These are phyloP conservation scores for Decorospora gaudefroyi DNA, from an alignment of 2,329 filamentous ascomycete species.

Conservation along the genomic window DNA sequence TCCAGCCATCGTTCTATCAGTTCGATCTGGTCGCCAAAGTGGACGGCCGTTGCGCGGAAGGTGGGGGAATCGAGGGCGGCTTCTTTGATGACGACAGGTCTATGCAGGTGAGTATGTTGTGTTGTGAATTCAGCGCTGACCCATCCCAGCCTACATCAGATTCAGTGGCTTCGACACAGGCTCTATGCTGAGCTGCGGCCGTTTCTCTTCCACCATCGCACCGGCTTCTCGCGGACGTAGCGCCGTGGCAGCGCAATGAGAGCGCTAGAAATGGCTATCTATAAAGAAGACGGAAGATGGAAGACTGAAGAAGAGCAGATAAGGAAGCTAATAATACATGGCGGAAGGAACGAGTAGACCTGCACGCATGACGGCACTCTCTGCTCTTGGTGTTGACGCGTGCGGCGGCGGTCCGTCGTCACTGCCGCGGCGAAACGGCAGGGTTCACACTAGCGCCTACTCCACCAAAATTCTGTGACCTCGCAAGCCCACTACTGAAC, in stretches of 20 bases:
- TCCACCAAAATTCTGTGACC: slow-evolving; percentile 32
- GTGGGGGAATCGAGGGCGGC: slow-evolving; percentile 95
- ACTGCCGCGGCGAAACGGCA: slow-evolving; percentile 27
- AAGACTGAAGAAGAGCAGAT: slow-evolving; percentile 19
- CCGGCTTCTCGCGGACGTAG: slow-evolving; percentile 1
- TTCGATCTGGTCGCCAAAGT: slow-evolving; percentile 92
- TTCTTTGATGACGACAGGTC: slow-evolving; percentile 87
- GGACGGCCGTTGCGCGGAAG: slow-evolving; percentile 82
- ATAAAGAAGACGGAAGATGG: slow-evolving; percentile 1
- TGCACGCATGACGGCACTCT: slow-evolving; percentile 14
- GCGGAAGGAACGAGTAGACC: slow-evolving; percentile 10
- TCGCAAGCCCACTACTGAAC: slow-evolving; percentile 8
- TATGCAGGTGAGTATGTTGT: slow-evolving; percentile 39
- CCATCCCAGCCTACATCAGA: slow-evolving; percentile 46
- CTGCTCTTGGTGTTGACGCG: slow-evolving; percentile 14
- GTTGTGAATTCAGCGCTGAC: too few species aligned
- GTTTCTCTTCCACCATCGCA: slow-evolving; percentile 45
- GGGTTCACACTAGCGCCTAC: slow-evolving; percentile 29
- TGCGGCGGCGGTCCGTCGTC: slow-evolving; percentile 23
- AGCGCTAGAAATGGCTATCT: slow-evolving; percentile 11
- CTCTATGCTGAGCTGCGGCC: slow-evolving; percentile 41
- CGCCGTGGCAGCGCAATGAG: too few species aligned
- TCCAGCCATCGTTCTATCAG: slow-evolving; percentile 91
- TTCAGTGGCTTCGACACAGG: slow-evolving; percentile 49
- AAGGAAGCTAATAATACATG: slow-evolving; percentile 30